These are phyloP conservation scores for Solanum hybrid DNA, from an alignment of 305 asterid species.

Conservation along the genomic window DNA sequence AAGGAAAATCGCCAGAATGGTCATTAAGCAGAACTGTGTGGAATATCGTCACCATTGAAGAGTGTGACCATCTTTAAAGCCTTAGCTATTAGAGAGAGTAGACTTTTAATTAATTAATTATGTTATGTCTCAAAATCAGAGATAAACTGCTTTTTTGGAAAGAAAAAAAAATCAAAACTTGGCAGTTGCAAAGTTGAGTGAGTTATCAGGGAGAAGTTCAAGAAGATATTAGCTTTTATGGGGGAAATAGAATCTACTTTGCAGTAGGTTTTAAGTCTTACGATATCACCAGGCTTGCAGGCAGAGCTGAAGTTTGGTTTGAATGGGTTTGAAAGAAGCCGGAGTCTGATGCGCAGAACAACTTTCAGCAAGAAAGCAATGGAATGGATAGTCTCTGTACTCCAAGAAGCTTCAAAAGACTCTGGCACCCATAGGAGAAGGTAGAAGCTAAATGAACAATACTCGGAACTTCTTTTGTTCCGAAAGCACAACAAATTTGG, in stretches of 20 bases:
- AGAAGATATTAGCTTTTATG: not conserved
- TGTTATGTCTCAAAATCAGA: not conserved
- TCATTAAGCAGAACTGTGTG: not conserved
- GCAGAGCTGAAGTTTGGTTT: not conserved
- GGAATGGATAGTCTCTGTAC: not conserved
- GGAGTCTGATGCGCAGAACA: not conserved
- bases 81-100: not conserved
- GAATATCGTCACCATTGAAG: not conserved
- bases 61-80: not conserved
- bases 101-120: not conserved
- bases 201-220: not conserved
- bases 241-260: not conserved
- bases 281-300: not conserved
- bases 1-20: not conserved
- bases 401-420: not conserved
- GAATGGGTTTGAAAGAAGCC: not conserved
- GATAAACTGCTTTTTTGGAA: not conserved
- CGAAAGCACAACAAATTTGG: not conserved
- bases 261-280: not conserved
- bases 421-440: not conserved
- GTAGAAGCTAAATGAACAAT: not conserved
- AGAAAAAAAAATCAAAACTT: not conserved
- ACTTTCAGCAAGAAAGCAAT: not conserved
- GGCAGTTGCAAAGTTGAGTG: not conserved
- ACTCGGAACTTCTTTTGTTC: not conserved